Conservation (phyloP, 345 rosid genomes). For the Pugionium cornutum region DNA sequence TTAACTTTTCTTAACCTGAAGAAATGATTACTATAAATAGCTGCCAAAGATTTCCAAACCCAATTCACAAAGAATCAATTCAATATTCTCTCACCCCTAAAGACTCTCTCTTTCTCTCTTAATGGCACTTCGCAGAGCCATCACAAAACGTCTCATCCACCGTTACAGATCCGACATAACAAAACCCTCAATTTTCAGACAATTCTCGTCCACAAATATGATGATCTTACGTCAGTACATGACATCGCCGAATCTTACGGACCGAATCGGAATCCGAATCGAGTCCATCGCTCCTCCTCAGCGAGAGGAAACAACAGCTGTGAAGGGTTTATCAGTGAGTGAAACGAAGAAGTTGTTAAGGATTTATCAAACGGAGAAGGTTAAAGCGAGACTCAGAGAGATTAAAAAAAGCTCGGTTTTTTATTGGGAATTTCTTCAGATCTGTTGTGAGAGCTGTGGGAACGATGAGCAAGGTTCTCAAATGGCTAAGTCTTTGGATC, state of each 20-base stretch:
- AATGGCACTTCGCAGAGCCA: constrained; percentile 59
- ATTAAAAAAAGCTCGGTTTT: constrained; percentile 52
- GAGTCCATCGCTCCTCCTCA: constrained; percentile 26
- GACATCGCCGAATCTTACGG: constrained; percentile 41
- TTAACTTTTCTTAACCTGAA: constrained; percentile 18
- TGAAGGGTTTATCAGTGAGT: constrained; percentile 46
- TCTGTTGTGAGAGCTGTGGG: constrained; percentile 59
- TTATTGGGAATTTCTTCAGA: constrained; percentile 48
- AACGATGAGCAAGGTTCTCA: constrained; percentile 52
- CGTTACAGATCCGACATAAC: constrained; percentile 28
- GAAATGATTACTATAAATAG: constrained; percentile 13
- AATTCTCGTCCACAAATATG: constrained; percentile 10
- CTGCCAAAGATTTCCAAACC: constrained; percentile 1
- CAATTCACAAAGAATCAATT: constrained; percentile 15
- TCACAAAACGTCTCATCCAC: constrained; percentile 46
- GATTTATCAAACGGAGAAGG: constrained; percentile 55
- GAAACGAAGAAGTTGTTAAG: constrained; percentile 67
- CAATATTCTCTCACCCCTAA: constrained; percentile 22
- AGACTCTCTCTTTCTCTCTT: constrained; percentile 1
- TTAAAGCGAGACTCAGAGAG: constrained; percentile 58
- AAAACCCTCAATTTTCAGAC: constrained; percentile 33
- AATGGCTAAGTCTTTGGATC: constrained; percentile 62
- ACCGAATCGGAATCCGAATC: constrained; percentile 28
- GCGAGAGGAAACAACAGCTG: constrained; percentile 9
- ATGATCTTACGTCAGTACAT: constrained; percentile 45